These are phyloP conservation scores for Chalciporus sp. DNA, from an alignment of 1,284 basidiomycete species.

Conservation along the genomic window DNA sequence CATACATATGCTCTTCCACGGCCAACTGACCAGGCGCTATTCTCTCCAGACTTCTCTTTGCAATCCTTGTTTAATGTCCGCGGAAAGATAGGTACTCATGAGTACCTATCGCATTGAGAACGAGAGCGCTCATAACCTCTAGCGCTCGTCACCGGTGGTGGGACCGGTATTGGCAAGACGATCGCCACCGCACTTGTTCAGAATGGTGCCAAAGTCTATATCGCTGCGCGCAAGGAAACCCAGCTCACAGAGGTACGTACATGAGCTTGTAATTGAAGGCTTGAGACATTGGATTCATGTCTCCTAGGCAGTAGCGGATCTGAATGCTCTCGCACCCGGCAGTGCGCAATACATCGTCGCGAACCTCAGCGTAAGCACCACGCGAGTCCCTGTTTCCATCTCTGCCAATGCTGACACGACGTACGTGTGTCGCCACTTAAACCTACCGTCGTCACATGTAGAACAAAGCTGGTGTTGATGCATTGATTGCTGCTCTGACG, in stretches of 20 bases:
- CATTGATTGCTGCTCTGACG: conserved; percentile 69
- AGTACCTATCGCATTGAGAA: not conserved
- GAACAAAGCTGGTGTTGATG: conserved; percentile 82
- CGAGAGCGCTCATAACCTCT: conserved; percentile 6
- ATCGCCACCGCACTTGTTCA: conserved; percentile 80
- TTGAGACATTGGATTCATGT: not conserved
- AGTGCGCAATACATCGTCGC: conserved; percentile 73
- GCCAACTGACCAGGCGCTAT: not conserved
- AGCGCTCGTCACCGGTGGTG: conserved; percentile 83
- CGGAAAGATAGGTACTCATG: conserved; percentile 65
- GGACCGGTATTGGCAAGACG: conserved; percentile 79
- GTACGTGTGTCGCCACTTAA: conserved; percentile 3
- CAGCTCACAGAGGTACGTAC: conserved; percentile 70
- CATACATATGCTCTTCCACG: too few relatives aligned
- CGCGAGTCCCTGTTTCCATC: not conserved
- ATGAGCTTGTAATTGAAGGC: not conserved
- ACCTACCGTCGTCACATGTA: conserved; percentile 28
- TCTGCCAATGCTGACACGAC: not conserved
- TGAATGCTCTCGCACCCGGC: conserved; percentile 61
- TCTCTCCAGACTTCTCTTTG: conserved; percentile 53
- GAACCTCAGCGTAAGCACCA: conserved; percentile 63
- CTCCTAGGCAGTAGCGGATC: conserved; percentile 55
- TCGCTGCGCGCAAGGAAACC: conserved; percentile 80
- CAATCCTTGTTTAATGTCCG: conserved; percentile 71
- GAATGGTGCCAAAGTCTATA: conserved; percentile 85